phyloP scores from a whole-genome alignment of 768 basidiomycete species.

The Panaeolus papilionaceus region DNA sequence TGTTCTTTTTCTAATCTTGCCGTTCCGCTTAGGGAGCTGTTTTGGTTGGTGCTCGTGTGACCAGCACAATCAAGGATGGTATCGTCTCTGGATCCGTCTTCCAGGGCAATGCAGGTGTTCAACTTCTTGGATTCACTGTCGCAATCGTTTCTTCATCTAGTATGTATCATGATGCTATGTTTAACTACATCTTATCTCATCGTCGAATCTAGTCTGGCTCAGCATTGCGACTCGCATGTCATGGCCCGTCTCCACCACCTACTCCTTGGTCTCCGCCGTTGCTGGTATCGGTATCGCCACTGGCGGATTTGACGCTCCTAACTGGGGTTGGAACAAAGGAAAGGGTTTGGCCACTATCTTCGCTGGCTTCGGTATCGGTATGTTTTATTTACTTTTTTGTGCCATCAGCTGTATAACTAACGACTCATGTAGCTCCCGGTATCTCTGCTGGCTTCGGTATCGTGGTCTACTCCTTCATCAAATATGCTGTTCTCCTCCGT shows the following conservation, averaged over 20 bases:
- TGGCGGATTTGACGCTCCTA: slow-evolving; percentile 30
- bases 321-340: slow-evolving; percentile 35
- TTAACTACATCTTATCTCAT: background rate
- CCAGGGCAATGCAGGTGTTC: slow-evolving; percentile 34
- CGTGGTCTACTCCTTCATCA: slow-evolving; percentile 30
- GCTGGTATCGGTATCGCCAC: slow-evolving; percentile 34
- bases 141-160: slow-evolving; percentile 32
- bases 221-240: slow-evolving; percentile 33
- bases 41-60: slow-evolving; percentile 34
- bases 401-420: background rate
- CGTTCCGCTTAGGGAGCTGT: slow-evolving; percentile 27
- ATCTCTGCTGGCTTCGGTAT: slow-evolving; percentile 31
- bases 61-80: slow-evolving; percentile 36
- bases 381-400: background rate
- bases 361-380: slow-evolving; percentile 32
- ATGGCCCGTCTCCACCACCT: slow-evolving; percentile 37
- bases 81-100: slow-evolving; percentile 33
- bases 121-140: slow-evolving; percentile 35
- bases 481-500: slow-evolving; percentile 33
- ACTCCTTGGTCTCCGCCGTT: slow-evolving; percentile 33
- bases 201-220: slow-evolving; percentile 26
- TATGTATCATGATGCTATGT: background rate
- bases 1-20: background rate
- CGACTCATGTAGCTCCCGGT: slow-evolving; percentile 20
- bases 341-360: slow-evolving; percentile 37